Percentiles rank a stretch among this genome's conserved stretches.
Evolutionary conservation across 257 asterid genomes (phyloP).

Genomic region (Ballota nigra): DNA sequence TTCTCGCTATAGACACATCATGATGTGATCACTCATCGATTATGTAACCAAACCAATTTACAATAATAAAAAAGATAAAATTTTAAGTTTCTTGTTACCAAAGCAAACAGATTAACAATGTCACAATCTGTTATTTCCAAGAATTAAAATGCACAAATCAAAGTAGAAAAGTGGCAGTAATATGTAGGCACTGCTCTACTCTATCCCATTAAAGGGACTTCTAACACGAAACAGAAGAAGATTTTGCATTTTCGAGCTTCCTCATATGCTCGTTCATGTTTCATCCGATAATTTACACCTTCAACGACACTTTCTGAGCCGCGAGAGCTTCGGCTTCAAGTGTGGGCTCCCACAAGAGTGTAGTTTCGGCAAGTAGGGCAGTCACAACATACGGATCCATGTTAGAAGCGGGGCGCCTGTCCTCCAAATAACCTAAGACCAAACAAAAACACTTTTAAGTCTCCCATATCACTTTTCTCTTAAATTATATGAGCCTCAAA

Average conservation of each 20-base stretch:
- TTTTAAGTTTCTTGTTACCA: neutral
- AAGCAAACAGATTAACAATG: conserved; percentile 17
- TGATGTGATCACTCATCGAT: no score
- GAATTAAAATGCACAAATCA: conserved; percentile 21
- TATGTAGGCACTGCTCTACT: neutral
- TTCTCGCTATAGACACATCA: no score
- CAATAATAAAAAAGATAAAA: neutral
- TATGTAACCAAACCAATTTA: no score
- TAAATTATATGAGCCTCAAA: neutral
- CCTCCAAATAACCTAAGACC: conserved; percentile 85
- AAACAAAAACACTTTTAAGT: neutral
- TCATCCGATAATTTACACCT: conserved; percentile 37
- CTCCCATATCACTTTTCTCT: neutral
- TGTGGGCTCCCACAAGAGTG: conserved; percentile 88
- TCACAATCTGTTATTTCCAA: neutral
- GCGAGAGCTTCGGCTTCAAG: conserved; percentile 92
- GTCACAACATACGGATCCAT: conserved; percentile 97
- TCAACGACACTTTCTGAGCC: conserved; percentile 74
- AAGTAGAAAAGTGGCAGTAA: conserved; percentile 19
- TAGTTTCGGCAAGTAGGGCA: conserved; percentile 81
- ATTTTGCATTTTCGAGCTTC: conserved; percentile 16
- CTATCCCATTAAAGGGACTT: neutral
- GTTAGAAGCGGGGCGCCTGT: conserved; percentile 98
- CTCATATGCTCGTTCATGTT: neutral
- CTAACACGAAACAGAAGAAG: conserved; percentile 15